Evolutionary conservation across 129 eudicot genomes (phyloP).

Genomic region (Artemisia annua): DNA sequence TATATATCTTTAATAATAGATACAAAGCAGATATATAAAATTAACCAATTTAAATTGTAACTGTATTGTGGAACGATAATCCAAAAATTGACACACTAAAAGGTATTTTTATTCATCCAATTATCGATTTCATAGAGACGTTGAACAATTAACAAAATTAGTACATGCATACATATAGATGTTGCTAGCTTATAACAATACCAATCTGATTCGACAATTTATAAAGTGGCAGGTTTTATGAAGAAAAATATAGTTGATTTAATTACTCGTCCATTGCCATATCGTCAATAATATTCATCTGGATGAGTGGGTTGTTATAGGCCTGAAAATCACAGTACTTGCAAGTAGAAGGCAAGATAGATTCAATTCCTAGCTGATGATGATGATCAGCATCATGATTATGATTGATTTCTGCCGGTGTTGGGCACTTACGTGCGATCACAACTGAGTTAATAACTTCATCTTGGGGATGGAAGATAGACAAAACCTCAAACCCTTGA

Average conservation of each 20-base stretch:
- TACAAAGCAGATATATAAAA: too few species aligned
- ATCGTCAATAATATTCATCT: constrained; percentile 59
- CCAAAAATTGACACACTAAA: constrained; percentile 2
- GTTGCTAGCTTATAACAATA: constrained; percentile 10
- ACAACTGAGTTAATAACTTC: constrained; percentile 90
- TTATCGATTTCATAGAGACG: constrained; percentile 21
- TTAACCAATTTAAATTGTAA: too few species aligned
- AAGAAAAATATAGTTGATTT: constrained; percentile 5
- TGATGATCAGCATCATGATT: constrained; percentile 35
- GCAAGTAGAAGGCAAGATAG: constrained; percentile 44
- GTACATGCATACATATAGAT: constrained; percentile 21
- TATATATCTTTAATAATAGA: too few species aligned
- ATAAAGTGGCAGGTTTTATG: neutral
- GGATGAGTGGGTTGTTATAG: constrained; percentile 47
- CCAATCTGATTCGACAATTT: constrained; percentile 3
- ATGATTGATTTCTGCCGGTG: constrained; percentile 19
- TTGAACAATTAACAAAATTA: constrained; percentile 9
- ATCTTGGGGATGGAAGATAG: constrained; percentile 80
- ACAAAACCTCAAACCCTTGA: constrained; percentile 77
- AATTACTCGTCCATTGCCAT: constrained; percentile 65
- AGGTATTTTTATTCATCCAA: constrained; percentile 17
- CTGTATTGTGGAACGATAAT: neutral
- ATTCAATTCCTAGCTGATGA: constrained; percentile 37
- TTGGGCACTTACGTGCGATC: constrained; percentile 53
- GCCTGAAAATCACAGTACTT: constrained; percentile 67